Percentiles rank a stretch among this genome's conserved stretches.
Conservation (phyloP, 495 filamentous ascomycete genomes). For the Eremomyces bilateralis region DNA sequence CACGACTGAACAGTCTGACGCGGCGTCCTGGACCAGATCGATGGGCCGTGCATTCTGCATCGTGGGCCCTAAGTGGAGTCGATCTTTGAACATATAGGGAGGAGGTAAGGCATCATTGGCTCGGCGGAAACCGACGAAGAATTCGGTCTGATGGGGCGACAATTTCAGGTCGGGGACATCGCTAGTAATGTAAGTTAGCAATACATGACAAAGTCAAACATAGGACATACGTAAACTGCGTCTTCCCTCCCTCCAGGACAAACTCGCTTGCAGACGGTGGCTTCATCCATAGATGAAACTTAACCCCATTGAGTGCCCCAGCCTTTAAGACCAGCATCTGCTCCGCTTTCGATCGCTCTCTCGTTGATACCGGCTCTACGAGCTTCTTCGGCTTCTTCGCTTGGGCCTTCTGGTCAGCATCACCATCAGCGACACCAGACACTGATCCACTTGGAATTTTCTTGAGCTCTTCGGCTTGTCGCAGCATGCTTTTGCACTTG, state of each 20-base stretch:
- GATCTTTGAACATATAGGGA: constrained; percentile 10
- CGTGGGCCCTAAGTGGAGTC: constrained; percentile 17
- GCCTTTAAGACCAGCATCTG: constrained; percentile 55
- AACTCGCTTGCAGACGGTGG: constrained; percentile 36
- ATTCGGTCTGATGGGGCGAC: constrained; percentile 43
- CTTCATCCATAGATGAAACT: constrained; percentile 62
- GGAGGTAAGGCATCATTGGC: constrained; percentile 33
- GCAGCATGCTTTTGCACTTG: constrained; percentile 27
- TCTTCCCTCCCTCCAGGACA: constrained; percentile 16
- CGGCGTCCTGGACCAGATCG: constrained; percentile 82
- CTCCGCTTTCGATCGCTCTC: constrained; percentile 46
- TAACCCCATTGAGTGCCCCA: constrained; percentile 55
- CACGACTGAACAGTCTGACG: constrained; percentile 91
- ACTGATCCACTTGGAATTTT: no score
- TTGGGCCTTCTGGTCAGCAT: no score
- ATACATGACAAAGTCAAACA: neutral
- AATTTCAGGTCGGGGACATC: constrained; percentile 46
- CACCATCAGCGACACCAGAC: no score
- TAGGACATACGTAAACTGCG: constrained; percentile 28
- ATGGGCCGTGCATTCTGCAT: constrained; percentile 33
- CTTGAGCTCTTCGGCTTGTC: neutral
- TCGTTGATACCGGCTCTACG: constrained; percentile 28
- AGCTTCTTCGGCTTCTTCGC: no score
- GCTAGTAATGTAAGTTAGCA: constrained; percentile 21
- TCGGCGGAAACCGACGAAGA: constrained; percentile 66